Evolutionary conservation across 2,329 filamentous ascomycete species (phyloP).

Genomic region (Cercospora berteroae): DNA sequence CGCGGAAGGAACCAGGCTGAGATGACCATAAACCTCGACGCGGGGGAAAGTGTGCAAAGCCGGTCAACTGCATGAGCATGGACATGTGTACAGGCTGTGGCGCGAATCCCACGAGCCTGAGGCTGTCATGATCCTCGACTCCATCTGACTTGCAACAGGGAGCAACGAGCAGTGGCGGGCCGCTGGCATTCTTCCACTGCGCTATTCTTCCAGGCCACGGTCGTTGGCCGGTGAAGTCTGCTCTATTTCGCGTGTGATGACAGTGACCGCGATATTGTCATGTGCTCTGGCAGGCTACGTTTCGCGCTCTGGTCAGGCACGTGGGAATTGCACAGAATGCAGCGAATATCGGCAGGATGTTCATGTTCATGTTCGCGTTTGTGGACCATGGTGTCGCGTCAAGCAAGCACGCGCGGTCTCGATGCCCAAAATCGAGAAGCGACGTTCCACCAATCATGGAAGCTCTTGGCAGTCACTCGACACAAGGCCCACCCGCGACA

Average conservation of each 20-base stretch:
- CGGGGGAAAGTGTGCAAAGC: too few relatives aligned
- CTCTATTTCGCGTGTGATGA: neutral
- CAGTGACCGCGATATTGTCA: neutral
- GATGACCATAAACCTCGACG: too few relatives aligned
- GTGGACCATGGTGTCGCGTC: neutral
- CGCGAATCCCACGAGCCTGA: neutral
- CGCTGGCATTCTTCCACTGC: neutral
- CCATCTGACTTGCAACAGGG: neutral
- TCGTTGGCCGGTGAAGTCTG: neutral
- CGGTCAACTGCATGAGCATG: too few relatives aligned
- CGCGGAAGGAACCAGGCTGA: too few relatives aligned
- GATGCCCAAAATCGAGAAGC: neutral
- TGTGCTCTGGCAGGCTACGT: neutral
- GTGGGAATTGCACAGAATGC: neutral
- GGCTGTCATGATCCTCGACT: neutral
- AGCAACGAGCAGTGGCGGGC: neutral
- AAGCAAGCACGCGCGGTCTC: neutral
- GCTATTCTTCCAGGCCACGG: neutral
- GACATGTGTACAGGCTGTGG: neutral
- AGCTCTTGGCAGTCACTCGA: neutral
- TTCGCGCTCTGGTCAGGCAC: neutral
- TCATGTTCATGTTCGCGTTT: neutral
- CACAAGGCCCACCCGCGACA: neutral
- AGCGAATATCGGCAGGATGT: neutral
- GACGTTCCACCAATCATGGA: neutral